Percentiles rank a stretch among this genome's conserved stretches.
Conservation (phyloP, 805 yeast genomes). For the Myxozyma lipomycoides region DNA sequence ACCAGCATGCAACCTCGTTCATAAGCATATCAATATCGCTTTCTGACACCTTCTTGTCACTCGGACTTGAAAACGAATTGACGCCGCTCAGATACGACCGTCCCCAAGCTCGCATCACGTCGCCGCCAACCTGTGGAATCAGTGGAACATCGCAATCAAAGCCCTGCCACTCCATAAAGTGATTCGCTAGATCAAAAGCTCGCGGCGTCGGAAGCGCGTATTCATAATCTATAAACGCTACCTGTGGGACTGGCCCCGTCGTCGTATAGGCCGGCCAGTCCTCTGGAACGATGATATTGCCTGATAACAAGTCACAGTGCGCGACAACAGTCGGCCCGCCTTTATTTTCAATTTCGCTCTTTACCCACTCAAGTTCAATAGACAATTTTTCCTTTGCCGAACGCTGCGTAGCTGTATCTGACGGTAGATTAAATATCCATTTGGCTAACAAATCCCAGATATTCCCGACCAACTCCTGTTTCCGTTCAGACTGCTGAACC, state of each 20-base stretch:
- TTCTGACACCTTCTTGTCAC: constrained; percentile 13
- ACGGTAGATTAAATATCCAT: constrained; percentile 65
- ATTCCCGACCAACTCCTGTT: constrained; percentile 40
- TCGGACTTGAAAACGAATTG: constrained; percentile 14
- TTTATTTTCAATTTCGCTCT: constrained; percentile 39
- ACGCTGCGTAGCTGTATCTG: constrained; percentile 34
- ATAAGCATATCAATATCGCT: constrained; percentile 45
- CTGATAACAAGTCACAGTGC: constrained; percentile 71
- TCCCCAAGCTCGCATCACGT: constrained; percentile 55
- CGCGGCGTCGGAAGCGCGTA: constrained; percentile 69
- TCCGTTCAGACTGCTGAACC: constrained; percentile 39
- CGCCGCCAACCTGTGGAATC: constrained; percentile 55
- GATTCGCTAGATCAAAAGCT: constrained; percentile 71
- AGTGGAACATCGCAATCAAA: constrained; percentile 61
- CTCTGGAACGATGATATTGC: constrained; percentile 62
- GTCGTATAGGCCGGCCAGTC: constrained; percentile 30
- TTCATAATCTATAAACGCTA: constrained; percentile 67
- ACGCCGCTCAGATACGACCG: constrained; percentile 48
- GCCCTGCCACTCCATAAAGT: constrained; percentile 79
- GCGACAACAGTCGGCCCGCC: constrained; percentile 56
- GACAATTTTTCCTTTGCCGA: constrained; percentile 42
- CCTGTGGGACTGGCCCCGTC: constrained; percentile 28
- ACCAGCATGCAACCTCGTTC: constrained; percentile 55
- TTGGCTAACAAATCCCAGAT: constrained; percentile 58
- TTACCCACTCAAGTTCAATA: constrained; percentile 56